Percentiles rank a stretch among this genome's conserved stretches.
Conservation (phyloP, 1,284 basidiomycete species). For the Wallemia ichthyophaga region DNA sequence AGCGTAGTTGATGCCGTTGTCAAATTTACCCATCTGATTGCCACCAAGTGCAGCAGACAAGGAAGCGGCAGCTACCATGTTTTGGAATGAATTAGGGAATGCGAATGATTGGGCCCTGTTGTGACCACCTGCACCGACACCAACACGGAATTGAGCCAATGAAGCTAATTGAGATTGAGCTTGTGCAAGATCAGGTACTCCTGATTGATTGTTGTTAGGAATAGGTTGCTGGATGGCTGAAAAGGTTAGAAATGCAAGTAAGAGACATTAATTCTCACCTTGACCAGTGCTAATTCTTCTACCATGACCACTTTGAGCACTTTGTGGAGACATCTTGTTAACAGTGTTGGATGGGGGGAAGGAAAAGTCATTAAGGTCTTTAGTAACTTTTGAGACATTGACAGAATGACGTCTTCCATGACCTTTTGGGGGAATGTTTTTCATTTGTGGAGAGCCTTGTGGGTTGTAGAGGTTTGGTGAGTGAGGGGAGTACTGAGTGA, state of each 20-base stretch:
- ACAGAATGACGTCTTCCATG: slow-evolving; percentile 82
- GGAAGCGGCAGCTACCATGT: slow-evolving; percentile 73
- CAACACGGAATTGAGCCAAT: slow-evolving; percentile 83
- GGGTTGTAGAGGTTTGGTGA: slow-evolving; percentile 6
- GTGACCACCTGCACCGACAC: slow-evolving; percentile 60
- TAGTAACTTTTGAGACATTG: slow-evolving; percentile 19
- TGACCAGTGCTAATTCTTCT: slow-evolving; percentile 6
- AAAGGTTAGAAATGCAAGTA: background rate
- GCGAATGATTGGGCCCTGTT: slow-evolving; percentile 91
- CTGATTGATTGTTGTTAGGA: slow-evolving; percentile 29
- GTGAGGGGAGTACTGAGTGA: slow-evolving; percentile 4
- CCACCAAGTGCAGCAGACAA: slow-evolving; percentile 55
- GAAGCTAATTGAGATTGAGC: slow-evolving; percentile 76
- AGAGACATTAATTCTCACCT: slow-evolving; percentile 25
- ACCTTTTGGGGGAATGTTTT: slow-evolving; percentile 21
- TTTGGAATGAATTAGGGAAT: slow-evolving; percentile 60
- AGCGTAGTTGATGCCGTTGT: background rate
- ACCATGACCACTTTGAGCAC: slow-evolving; percentile 2
- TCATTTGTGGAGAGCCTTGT: background rate
- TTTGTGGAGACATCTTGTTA: slow-evolving; percentile 3
- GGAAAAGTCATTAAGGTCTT: background rate
- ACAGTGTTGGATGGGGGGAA: slow-evolving; percentile 5
- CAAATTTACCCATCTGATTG: slow-evolving; percentile 41
- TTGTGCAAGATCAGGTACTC: slow-evolving; percentile 18
- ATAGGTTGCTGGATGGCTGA: slow-evolving; percentile 18